A percentile compares a stretch with the other conserved stretches of the same genome.
Evolutionary conservation across 495 filamentous ascomycete genomes (phyloP).

Genomic region (Thozetella sp.): DNA sequence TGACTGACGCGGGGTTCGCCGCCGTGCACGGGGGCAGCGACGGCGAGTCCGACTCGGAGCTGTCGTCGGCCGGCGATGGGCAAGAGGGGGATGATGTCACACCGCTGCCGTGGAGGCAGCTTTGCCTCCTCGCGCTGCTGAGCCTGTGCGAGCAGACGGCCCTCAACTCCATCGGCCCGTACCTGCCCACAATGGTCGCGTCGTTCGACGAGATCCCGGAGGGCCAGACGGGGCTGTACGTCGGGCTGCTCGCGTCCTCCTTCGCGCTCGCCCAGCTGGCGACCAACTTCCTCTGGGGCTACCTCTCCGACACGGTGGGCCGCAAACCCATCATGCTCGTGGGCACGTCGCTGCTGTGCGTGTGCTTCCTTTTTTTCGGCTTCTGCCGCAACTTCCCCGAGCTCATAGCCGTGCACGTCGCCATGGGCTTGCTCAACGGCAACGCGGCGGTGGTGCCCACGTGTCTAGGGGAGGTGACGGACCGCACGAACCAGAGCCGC

Average conservation of each 20-base stretch:
- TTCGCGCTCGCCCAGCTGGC: conserved; percentile 92
- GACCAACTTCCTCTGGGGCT: conserved; percentile 95
- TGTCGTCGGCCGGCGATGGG: conserved; percentile 13
- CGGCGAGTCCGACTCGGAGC: conserved; percentile 10
- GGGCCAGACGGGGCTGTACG: conserved; percentile 79
- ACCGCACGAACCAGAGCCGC: conserved; percentile 87
- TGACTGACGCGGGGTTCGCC: conserved; percentile 14
- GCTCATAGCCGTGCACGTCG: conserved; percentile 77
- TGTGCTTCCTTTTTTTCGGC: conserved; percentile 84
- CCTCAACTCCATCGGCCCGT: conserved; percentile 94
- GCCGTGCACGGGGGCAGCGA: background rate
- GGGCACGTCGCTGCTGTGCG: conserved; percentile 81
- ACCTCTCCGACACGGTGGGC: conserved; percentile 85
- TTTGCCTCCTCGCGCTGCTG: conserved; percentile 82
- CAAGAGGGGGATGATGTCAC: conserved; percentile 47
- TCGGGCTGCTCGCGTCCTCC: conserved; percentile 83
- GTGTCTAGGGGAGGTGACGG: conserved; percentile 92
- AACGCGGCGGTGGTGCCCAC: conserved; percentile 87
- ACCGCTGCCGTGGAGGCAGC: conserved; percentile 80
- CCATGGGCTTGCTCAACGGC: conserved; percentile 93
- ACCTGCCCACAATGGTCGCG: conserved; percentile 88
- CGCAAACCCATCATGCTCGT: conserved; percentile 87
- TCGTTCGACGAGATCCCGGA: conserved; percentile 79
- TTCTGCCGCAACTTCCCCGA: conserved; percentile 83
- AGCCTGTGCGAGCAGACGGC: conserved; percentile 94